Base-by-base conservation (phyloP, 192 early-diverging fungal species). In the Entomortierella beljakovae region DNA sequence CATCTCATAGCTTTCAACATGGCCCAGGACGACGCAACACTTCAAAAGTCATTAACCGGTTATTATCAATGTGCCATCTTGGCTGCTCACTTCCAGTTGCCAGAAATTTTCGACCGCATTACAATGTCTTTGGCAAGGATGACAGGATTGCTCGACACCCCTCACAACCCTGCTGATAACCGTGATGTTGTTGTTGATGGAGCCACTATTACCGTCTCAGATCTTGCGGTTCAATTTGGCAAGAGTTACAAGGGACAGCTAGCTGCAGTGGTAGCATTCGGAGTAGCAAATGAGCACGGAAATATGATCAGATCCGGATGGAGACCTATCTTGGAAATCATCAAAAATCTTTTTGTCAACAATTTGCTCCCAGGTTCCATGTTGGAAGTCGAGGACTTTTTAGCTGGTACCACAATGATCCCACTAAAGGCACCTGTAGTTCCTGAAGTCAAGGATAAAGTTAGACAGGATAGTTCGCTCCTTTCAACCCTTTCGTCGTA, bases 231-330 rank as follows among this genome's bases (percentile, higher is more conserved):
- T 23, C 93, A 96, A 40, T 93, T 99, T 88, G 97, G 97, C 58
- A 84, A 89, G 38, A 94, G 93, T 67, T 94, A 93, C 67, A 90
- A 92, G 46, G 93, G 92, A n/a, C 96, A 98, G 82, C 83, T 97
- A 54, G 95, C 95, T 6, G 87, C 94, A 46, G 92, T 97, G 7
- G 85, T 97, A n/a, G 85, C 95, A 62, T 94, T 98, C 81, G 91
- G 88, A 29, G 83, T 95, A 50, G 85, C 86, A 46, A 81, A 72
- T 40, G 84, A 94, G 79, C 84, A 90, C 82, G 85, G 91, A 33
- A 90, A 91, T 50, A 62, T 87, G 66, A 51, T 99, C 74, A 87
- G 82, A 16, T 66, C 81, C 26, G 83, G 91, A 16, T 93, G 97
- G 94, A 87, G 89, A 53, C 79, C 91, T 80, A 82, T 95, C 43